These are phyloP conservation scores for Botrytis medusae DNA, from an alignment of 2,329 filamentous ascomycete species.

Conservation along the genomic window DNA sequence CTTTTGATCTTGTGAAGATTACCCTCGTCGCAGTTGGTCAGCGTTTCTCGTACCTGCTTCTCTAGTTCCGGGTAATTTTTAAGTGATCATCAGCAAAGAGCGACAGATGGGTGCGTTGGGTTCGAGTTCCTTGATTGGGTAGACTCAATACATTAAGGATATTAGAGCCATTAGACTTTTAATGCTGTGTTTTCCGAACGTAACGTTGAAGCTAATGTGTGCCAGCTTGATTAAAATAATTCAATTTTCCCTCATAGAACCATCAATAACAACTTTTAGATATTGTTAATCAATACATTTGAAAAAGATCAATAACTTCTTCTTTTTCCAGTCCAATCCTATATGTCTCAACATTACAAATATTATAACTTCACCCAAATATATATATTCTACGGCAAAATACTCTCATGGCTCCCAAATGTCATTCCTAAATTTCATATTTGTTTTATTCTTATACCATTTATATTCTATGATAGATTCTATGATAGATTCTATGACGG, in stretches of 20 bases:
- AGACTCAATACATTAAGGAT: neutral
- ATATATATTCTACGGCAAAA: too few species aligned
- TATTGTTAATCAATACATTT: too few species aligned
- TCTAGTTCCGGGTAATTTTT: neutral
- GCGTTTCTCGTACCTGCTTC: neutral
- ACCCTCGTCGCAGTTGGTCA: neutral
- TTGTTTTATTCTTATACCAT: too few species aligned
- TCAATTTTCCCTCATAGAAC: neutral
- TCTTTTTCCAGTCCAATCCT: neutral
- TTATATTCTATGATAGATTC: too few species aligned
- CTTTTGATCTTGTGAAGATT: neutral
- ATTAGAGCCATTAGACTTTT: too few species aligned
- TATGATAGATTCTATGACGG: too few species aligned
- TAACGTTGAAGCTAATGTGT: neutral
- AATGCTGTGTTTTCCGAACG: neutral
- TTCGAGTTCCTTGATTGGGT: neutral
- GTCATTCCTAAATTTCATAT: too few species aligned
- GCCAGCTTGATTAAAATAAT: neutral
- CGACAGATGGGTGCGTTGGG: neutral
- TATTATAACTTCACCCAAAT: too few species aligned
- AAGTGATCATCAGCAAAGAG: neutral
- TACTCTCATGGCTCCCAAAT: too few species aligned
- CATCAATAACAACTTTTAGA: neutral
- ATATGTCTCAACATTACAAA: neutral
- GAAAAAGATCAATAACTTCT: neutral